Base-by-base conservation (phyloP, 2,329 filamentous ascomycete species). In the Arthrinium phaeospermum region DNA sequence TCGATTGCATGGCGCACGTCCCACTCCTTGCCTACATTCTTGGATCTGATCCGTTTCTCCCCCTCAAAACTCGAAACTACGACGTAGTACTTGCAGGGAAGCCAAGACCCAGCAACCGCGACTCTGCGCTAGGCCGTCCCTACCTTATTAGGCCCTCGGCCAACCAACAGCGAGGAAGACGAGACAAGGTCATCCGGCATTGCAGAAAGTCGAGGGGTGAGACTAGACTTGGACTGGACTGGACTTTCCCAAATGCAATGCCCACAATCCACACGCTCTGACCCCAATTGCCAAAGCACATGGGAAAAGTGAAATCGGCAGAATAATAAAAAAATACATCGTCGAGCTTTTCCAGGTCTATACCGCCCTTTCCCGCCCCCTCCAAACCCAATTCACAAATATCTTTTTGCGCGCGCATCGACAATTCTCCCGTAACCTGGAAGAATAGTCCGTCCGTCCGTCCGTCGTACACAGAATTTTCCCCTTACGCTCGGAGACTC, bases 361-460 rank as follows among this genome's bases (percentile, higher is more conserved):
- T 64, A 64, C 57, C 57, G 57, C 57, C 57, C 57, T 64, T 64
- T 41, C 57, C 34, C 34, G 57, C 34, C 57, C 57, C 57, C 34
- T 57, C 57, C 57, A 64, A 64, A 64, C 57, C 57, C 57, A 64
- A 64, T 64, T 64, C 57, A 64, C 57, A 64, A 64, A 64, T 64
- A 64, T 64, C 57, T 64, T 64, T 64, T 64, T 64, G 57, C 57
- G 49, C 16, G 46, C 13, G 49, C 49, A 51, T 51, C 49, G 49
- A 51, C 49, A 27, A 27, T 51, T 51, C 49, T 27, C 49, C 24
- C 12, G 37, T 41, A 41, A 41, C 57, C 57, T 41, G 57, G 57
- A 64, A 64, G 34, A 64, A 37, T 64, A 64, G 57, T 64, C 57
- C 22, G 57, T 41, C 57, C 57, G 57, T 41, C 57, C 34, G 57